Conservation (phyloP, 345 rosid genomes). For the Alliaria petiolata region DNA sequence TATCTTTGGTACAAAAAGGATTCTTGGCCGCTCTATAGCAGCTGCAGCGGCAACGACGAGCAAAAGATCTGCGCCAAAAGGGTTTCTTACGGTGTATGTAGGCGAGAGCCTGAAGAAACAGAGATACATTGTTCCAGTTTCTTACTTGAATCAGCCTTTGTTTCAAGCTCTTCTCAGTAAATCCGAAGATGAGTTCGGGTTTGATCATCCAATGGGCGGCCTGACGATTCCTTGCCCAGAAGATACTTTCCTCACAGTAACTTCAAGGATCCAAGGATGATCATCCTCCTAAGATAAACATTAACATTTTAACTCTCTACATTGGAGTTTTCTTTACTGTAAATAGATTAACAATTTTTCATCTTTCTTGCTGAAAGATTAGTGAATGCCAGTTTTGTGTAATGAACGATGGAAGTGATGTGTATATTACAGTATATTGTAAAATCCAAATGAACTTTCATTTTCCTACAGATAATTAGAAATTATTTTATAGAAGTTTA, state of each 20-base stretch:
- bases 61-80: conserved; percentile 28
- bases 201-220: conserved; percentile 45
- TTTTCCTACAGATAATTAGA: background rate
- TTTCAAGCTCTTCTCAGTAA: conserved; percentile 40
- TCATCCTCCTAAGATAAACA: background rate
- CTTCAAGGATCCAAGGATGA: conserved; percentile 26
- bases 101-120: conserved; percentile 42
- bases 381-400: background rate
- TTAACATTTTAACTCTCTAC: background rate
- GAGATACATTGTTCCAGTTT: conserved; percentile 42
- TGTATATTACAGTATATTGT: background rate
- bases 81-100: conserved; percentile 43
- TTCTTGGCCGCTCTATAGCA: conserved; percentile 19
- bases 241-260: conserved; percentile 35
- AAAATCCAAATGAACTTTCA: no score
- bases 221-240: conserved; percentile 47
- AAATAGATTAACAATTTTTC: background rate
- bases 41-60: background rate
- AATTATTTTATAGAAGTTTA: no score
- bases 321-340: background rate
- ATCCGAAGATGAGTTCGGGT: conserved; percentile 48
- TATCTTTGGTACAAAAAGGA: conserved; percentile 9
- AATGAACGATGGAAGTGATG: background rate
- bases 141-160: conserved; percentile 35
- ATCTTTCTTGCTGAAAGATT: background rate